These are phyloP conservation scores for Talaromyces verruculosus DNA, from an alignment of 2,329 filamentous ascomycete genomes.

Conservation along the genomic window DNA sequence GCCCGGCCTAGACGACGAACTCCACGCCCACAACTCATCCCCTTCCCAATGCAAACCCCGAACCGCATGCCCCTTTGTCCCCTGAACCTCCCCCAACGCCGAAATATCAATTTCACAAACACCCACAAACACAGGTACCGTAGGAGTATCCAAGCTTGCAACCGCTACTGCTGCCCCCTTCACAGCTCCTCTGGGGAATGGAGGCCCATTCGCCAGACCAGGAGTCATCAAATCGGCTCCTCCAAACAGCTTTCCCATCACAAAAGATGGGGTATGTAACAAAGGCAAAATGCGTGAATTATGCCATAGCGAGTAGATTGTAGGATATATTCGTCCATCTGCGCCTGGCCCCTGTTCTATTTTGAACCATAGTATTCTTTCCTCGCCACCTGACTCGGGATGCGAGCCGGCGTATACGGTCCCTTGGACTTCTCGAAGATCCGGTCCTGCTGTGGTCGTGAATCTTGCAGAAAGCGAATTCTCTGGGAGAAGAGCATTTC, in stretches of 20 bases:
- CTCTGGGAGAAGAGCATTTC: conserved; percentile 63
- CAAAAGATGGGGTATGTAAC: conserved; percentile 60
- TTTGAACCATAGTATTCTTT: conserved; percentile 65
- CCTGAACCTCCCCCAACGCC: conserved; percentile 55
- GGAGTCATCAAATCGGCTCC: conserved; percentile 70
- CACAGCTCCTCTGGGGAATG: conserved; percentile 60
- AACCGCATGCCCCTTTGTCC: conserved; percentile 64
- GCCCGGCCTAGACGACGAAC: conserved; percentile 54
- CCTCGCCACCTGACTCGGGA: conserved; percentile 50
- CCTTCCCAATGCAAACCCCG: conserved; percentile 66
- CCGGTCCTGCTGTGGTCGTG: conserved; percentile 63
- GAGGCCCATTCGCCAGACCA: conserved; percentile 63
- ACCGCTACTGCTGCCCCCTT: conserved; percentile 64
- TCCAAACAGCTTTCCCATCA: conserved; percentile 62
- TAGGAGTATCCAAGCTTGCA: conserved; percentile 59
- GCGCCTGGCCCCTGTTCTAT: conserved; percentile 53
- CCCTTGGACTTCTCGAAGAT: conserved; percentile 61
- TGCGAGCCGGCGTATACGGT: conserved; percentile 65
- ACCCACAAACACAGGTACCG: conserved; percentile 64
- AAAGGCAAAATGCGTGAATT: conserved; percentile 62
- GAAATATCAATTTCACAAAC: conserved; percentile 65
- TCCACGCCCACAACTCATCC: conserved; percentile 69
- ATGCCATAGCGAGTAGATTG: conserved; percentile 67
- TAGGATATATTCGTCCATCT: conserved; percentile 45
- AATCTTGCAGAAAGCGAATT: conserved; percentile 63